These are phyloP conservation scores for Hygrocybe punicea DNA, from an alignment of 768 basidiomycete genomes.

Conservation along the genomic window DNA sequence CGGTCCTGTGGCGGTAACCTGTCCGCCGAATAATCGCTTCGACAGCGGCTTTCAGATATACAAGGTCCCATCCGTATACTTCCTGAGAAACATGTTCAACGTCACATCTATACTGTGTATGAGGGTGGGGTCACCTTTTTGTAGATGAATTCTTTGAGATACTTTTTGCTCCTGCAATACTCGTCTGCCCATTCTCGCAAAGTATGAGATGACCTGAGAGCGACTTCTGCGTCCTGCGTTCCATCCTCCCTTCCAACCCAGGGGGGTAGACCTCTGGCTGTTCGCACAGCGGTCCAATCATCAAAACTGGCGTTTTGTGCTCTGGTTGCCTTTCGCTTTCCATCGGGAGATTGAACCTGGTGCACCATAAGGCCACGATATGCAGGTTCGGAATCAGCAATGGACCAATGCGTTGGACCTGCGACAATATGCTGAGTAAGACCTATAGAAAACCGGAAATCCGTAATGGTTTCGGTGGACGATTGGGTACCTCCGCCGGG, in stretches of 20 bases:
- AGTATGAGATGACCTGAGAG: slow-evolving; percentile 55
- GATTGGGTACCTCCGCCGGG: slow-evolving; percentile 38
- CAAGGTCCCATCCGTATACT: slow-evolving; percentile 48
- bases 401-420: slow-evolving; percentile 53
- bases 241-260: slow-evolving; percentile 34
- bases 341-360: slow-evolving; percentile 47
- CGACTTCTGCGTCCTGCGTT: slow-evolving; percentile 12
- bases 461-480: slow-evolving; percentile 56
- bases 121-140: slow-evolving; percentile 48
- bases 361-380: slow-evolving; percentile 61
- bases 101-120: too few species aligned
- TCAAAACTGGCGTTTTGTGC: slow-evolving; percentile 42
- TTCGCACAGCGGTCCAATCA: slow-evolving; percentile 44
- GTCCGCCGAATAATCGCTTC: slow-evolving; percentile 42
- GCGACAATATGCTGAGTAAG: slow-evolving; percentile 42
- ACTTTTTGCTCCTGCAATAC: slow-evolving; percentile 67
- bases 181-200: slow-evolving; percentile 80
- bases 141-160: slow-evolving; percentile 76
- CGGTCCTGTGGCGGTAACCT: slow-evolving; percentile 44
- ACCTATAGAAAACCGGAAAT: slow-evolving; percentile 69
- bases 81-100: slow-evolving; percentile 23
- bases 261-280: slow-evolving; percentile 46
- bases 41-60: slow-evolving; percentile 37
- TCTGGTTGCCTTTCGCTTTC: slow-evolving; percentile 40
- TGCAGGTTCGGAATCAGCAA: slow-evolving; percentile 59